Percentiles rank a stretch among this genome's conserved stretches.
phyloP scores from a whole-genome alignment of 495 filamentous ascomycete genomes.

The Aspergillus panamensis region DNA sequence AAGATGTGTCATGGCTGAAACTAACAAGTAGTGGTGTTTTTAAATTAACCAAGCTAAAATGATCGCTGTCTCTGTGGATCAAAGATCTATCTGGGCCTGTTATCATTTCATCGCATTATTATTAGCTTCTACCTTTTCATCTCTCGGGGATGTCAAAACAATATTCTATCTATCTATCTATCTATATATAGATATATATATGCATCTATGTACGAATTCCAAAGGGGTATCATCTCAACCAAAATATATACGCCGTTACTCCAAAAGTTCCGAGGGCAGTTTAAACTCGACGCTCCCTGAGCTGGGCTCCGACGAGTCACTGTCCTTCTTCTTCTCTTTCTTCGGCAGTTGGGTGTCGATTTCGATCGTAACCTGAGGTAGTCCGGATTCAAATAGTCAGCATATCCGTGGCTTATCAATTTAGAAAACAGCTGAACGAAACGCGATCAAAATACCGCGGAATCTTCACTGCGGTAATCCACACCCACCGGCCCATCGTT shows the following conservation, averaged over 20 bases:
- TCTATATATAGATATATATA: not conserved
- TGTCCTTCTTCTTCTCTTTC: slow-evolving; percentile 36
- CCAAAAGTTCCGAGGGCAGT: slow-evolving; percentile 39
- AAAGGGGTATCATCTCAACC: slow-evolving; percentile 11
- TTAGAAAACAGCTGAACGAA: slow-evolving; percentile 27
- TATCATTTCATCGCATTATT: not conserved
- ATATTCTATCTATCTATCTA: not conserved
- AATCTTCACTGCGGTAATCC: slow-evolving; percentile 61
- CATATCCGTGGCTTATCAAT: not conserved
- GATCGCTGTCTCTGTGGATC: slow-evolving; percentile 15
- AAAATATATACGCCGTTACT: slow-evolving; percentile 21
- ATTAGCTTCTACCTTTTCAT: not conserved
- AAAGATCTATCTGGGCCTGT: not conserved
- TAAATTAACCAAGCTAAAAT: slow-evolving; percentile 14
- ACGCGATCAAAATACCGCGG: slow-evolving; percentile 53
- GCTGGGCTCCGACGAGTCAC: slow-evolving; percentile 1
- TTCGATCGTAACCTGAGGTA: slow-evolving; percentile 58
- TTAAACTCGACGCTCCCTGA: slow-evolving; percentile 32
- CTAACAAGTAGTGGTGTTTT: slow-evolving; percentile 9
- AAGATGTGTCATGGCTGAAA: not conserved
- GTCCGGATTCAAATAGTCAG: slow-evolving; percentile 18
- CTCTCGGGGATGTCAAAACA: no score
- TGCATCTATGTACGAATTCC: slow-evolving; percentile 13
- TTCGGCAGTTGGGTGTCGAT: slow-evolving; percentile 60
- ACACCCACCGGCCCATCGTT: slow-evolving; percentile 93